Evolutionary conservation across 169 alveolate genomes (phyloP).

Genomic region (Haemoproteus tartakovskyi): DNA sequence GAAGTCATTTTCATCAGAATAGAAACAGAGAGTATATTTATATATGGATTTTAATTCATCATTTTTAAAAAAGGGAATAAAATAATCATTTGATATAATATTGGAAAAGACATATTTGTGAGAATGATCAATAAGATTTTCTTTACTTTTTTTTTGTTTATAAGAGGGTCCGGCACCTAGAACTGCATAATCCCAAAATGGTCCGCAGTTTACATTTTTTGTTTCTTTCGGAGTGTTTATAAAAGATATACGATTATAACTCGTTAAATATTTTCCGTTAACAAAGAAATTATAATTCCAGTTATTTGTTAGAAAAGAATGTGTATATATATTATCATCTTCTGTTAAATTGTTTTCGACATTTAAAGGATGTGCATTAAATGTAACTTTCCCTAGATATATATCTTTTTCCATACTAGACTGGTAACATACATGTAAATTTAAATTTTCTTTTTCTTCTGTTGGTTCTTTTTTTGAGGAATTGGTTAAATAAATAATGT

Average conservation of each 20-base stretch:
- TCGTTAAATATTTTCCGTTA: conserved; percentile 32
- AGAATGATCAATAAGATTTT: not conserved
- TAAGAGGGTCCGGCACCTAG: conserved; percentile 39
- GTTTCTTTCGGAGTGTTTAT: conserved; percentile 4
- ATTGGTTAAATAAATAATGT: conserved; percentile 21
- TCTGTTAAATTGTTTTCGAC: conserved; percentile 6
- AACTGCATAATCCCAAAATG: conserved; percentile 57
- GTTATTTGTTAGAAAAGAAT: conserved; percentile 49
- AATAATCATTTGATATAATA: conserved; percentile 6
- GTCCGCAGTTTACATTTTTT: conserved; percentile 9
- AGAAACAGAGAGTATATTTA: conserved; percentile 28
- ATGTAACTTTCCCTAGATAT: conserved; percentile 31
- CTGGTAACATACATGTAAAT: conserved; percentile 35
- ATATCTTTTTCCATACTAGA: conserved; percentile 1
- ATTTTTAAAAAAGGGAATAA: conserved; percentile 39
- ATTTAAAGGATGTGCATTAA: conserved; percentile 32
- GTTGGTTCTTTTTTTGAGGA: conserved; percentile 23
- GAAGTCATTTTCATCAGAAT: conserved; percentile 64
- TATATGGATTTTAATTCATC: conserved; percentile 54
- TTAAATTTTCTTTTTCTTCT: conserved; percentile 33
- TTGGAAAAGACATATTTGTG: conserved; percentile 35
- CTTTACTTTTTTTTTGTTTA: conserved; percentile 15
- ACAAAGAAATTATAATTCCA: conserved; percentile 36
- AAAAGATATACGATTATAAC: conserved; percentile 23
- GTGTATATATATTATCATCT: conserved; percentile 25